Base-by-base conservation (phyloP, 768 basidiomycete species). In the Clitopilus hobsonii region DNA sequence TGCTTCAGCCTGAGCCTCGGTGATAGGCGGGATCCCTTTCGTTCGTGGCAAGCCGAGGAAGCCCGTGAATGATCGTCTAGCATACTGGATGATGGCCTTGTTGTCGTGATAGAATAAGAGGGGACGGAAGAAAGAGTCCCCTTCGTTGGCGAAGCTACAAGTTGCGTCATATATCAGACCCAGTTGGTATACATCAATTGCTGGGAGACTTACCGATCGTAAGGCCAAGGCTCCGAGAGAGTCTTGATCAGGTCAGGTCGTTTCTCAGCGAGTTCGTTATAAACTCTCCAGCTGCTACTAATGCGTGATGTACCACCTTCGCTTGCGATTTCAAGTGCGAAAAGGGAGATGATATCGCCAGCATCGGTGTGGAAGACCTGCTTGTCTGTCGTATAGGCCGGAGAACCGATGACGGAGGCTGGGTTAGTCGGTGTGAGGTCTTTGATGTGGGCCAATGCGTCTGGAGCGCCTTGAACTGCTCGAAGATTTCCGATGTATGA, bases 1-100 rank as follows among this genome's bases (percentile, higher is more conserved):
- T 5, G 77, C 77, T 58, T 79, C 77, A 1, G 77, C 77, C 54
- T 79, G 77, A 6, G 75, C 76, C 53, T 79, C 77, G 1, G 74
- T 71, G 54, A 79, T 76, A 0, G 75, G 75, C n/a, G 77, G 77
- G 50, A 79, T 77, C 52, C 69, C 26, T 56, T 57, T 55, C 68
- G 75, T 47, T 54, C 57, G 14, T 62, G 67, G 58, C 64, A 79
- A 48, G 13, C 58, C 61, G 13, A 60, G 55, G 47, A 60, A 62
- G 13, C 77, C 76, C 0, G 75, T 77, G 57, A 78, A 75, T 48
- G 70, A 71, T 6, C 76, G 70, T 4, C 77, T 71, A 16, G 76
- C 73, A 53, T 79, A 78, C 58, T 79, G 77, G 49, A 78, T 71
- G 52, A 79, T 72, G 41, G 74, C 62, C 49, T 69, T 73, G 1